Evolutionary conservation across 768 basidiomycete species (phyloP).

Genomic region (Psilocybe cubensis): DNA sequence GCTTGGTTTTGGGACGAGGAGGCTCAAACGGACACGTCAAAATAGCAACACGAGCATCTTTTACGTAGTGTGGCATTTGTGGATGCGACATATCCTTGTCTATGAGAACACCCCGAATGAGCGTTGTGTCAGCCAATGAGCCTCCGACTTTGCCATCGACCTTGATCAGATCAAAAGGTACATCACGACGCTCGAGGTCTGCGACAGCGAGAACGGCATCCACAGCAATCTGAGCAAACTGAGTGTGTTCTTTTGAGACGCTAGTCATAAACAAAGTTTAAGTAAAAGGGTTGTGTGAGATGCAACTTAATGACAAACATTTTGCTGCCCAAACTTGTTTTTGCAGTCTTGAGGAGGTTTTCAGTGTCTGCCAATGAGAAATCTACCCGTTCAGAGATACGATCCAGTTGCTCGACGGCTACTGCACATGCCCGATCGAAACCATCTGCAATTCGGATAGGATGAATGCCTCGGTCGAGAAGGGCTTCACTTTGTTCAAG

Average conservation of each 20-base stretch:
- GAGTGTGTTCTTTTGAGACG: slow-evolving; percentile 93
- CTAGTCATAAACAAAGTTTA: slow-evolving; percentile 45
- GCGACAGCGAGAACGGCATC: slow-evolving; percentile 96
- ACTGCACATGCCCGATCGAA: slow-evolving; percentile 94
- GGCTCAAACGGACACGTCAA: slow-evolving; percentile 99
- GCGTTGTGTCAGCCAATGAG: slow-evolving; percentile 89
- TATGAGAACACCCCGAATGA: slow-evolving; percentile 97
- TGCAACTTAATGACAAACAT: slow-evolving; percentile 62
- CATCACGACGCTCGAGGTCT: slow-evolving; percentile 92
- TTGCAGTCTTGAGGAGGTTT: slow-evolving; percentile 92
- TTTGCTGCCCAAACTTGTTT: slow-evolving; percentile 97
- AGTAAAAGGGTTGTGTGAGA: slow-evolving; percentile 1
- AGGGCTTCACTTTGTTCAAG: slow-evolving; percentile 93
- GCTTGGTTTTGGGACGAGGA: slow-evolving; percentile 98
- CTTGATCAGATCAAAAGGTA: slow-evolving; percentile 98
- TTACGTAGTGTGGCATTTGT: slow-evolving; percentile 91
- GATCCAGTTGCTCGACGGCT: slow-evolving; percentile 88
- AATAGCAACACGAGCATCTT: slow-evolving; percentile 92
- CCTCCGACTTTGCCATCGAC: slow-evolving; percentile 99
- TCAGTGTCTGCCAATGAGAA: slow-evolving; percentile 82
- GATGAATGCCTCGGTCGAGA: slow-evolving; percentile 99
- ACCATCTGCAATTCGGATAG: slow-evolving; percentile 98
- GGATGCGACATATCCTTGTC: slow-evolving; percentile 99
- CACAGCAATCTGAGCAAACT: slow-evolving; percentile 97
- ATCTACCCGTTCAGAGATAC: slow-evolving; percentile 87